Conservation (phyloP, 2,329 filamentous ascomycete species). For the Calonectria fujianensis region DNA sequence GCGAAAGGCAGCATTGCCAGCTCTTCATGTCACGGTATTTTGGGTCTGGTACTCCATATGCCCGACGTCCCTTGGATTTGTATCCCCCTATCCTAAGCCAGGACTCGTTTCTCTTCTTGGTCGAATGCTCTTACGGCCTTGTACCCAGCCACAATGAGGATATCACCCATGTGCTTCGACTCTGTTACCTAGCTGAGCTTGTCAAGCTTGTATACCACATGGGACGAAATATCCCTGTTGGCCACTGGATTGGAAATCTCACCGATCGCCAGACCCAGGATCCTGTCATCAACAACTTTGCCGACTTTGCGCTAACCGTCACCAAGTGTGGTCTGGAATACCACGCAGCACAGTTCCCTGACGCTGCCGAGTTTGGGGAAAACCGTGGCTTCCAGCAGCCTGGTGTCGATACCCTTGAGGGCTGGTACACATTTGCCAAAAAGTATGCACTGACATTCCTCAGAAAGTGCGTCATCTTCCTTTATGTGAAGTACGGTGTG, state of each 20-base stretch:
- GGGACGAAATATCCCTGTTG: conserved; percentile 71
- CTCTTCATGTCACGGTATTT: conserved; percentile 80
- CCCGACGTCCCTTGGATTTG: conserved; percentile 65
- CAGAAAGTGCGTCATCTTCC: conserved; percentile 87
- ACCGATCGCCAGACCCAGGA: conserved; percentile 66
- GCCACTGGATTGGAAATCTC: conserved; percentile 69
- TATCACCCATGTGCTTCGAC: conserved; percentile 84
- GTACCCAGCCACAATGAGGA: conserved; percentile 81
- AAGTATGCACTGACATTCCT: conserved; percentile 94
- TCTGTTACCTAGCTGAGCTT: conserved; percentile 94
- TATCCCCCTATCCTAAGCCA: conserved; percentile 77
- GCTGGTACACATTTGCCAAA: conserved; percentile 77
- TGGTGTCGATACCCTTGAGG: conserved; percentile 71
- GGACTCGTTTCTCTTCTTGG: conserved; percentile 87
- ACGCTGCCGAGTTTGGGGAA: conserved; percentile 53
- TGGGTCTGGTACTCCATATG: conserved; percentile 63
- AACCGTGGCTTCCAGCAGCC: conserved; percentile 74
- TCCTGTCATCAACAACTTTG: conserved; percentile 72
- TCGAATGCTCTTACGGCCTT: conserved; percentile 84
- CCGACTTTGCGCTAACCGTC: conserved; percentile 71
- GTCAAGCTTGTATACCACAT: conserved; percentile 84
- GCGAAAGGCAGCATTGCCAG: conserved; percentile 83
- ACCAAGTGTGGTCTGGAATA: conserved; percentile 67
- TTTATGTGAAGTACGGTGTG: conserved; percentile 91
- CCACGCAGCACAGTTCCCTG: conserved; percentile 57